Percentiles rank a stretch among this genome's conserved stretches.
Evolutionary conservation across 306 rosid genomes (phyloP).

Genomic region (Luffa aegyptiaca): DNA sequence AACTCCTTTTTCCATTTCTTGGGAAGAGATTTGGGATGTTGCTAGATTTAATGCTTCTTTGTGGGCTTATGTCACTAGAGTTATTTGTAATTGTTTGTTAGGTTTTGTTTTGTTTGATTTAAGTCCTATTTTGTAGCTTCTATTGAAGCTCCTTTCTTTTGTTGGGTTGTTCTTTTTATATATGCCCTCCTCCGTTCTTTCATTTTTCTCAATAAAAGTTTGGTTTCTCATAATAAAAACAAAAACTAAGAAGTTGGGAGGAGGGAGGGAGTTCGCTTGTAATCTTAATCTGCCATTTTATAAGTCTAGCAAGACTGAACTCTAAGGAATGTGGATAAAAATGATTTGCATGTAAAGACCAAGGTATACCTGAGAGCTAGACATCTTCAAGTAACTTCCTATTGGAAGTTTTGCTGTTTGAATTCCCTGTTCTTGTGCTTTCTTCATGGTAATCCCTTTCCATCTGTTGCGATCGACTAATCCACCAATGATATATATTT

Average conservation of each 20-base stretch:
- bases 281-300: not conserved
- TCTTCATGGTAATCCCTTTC: conserved; percentile 86
- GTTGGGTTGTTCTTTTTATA: not conserved
- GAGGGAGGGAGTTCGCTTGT: not conserved
- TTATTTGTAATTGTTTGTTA: not conserved
- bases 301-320: not conserved
- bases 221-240: no score
- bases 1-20: not conserved
- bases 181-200: not conserved
- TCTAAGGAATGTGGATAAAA: not conserved
- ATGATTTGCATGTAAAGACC: conserved; percentile 1
- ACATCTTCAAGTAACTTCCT: conserved; percentile 71
- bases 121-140: not conserved
- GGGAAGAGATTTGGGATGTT: not conserved
- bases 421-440: conserved; percentile 82
- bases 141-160: not conserved
- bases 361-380: conserved; percentile 71
- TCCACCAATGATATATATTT: conserved; percentile 74
- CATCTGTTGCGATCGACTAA: conserved; percentile 86
- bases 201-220: no score
- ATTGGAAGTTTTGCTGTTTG: conserved; percentile 90
- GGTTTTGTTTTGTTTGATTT: not conserved
- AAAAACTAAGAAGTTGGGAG: not conserved
- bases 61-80: not conserved
- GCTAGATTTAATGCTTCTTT: not conserved